These are phyloP conservation scores for Fagus sylvatica DNA, from an alignment of 306 rosid species.

Conservation along the genomic window DNA sequence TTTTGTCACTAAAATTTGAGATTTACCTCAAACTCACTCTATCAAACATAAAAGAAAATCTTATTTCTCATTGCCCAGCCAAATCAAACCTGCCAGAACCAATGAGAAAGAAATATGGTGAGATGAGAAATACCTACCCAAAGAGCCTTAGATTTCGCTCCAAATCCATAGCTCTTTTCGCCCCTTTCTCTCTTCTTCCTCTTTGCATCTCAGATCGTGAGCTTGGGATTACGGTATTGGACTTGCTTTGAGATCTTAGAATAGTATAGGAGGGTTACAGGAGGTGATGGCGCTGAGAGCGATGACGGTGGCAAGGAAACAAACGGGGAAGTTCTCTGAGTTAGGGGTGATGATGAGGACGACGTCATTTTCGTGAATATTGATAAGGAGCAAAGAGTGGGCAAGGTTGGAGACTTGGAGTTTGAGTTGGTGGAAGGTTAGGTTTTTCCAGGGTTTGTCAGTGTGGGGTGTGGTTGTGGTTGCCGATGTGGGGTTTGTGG, in stretches of 20 bases:
- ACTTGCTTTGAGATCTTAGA: conserved; percentile 35
- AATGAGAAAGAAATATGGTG: no score
- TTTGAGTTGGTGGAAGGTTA: conserved; percentile 46
- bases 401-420: conserved; percentile 28
- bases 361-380: conserved; percentile 29
- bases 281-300: conserved; percentile 32
- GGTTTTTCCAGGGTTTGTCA: conserved; percentile 20
- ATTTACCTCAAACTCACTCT: no score
- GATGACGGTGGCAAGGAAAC: conserved; percentile 18
- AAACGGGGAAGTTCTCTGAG: neutral
- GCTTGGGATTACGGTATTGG: conserved; percentile 37
- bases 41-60: no score
- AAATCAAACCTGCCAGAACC: no score
- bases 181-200: no score
- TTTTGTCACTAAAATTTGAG: no score
- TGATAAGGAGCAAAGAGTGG: conserved; percentile 14
- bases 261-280: conserved; percentile 26
- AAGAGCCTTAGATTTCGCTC: no score
- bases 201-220: conserved; percentile 3
- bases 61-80: no score
- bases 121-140: no score
- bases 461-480: no score
- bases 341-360: conserved; percentile 37
- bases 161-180: no score
- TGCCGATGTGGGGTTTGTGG: no score